A percentile compares a stretch with the other conserved stretches of the same genome.
Conservation (phyloP, 2,329 filamentous ascomycete genomes). For the Neocatenulostroma microsporum region DNA sequence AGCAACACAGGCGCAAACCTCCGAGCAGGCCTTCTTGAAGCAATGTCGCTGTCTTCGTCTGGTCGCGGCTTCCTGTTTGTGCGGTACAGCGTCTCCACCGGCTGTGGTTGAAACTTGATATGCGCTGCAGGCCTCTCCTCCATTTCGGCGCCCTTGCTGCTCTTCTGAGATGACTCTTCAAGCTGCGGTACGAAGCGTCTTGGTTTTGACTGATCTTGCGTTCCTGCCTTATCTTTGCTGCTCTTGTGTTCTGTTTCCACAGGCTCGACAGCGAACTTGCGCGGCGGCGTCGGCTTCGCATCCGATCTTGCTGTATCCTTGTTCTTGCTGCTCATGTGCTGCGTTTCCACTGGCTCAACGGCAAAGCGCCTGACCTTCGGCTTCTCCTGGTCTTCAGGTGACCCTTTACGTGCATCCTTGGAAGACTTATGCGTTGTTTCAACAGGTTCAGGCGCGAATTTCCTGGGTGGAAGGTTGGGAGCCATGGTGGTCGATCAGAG, state of each 20-base stretch:
- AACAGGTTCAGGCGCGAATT: slow-evolving; percentile 10
- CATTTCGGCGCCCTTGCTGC: slow-evolving; percentile 7
- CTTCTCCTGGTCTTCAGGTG: slow-evolving; percentile 18
- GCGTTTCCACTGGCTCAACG: slow-evolving; percentile 66
- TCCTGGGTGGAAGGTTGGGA: slow-evolving; percentile 9
- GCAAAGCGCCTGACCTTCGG: slow-evolving; percentile 46
- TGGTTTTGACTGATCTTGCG: slow-evolving; percentile 13
- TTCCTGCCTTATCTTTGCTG: slow-evolving; percentile 18
- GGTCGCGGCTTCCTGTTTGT: slow-evolving; percentile 17
- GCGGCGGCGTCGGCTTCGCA: slow-evolving; percentile 12
- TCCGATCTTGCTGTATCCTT: slow-evolving; percentile 20
- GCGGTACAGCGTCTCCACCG: slow-evolving; percentile 25
- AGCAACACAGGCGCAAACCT: slow-evolving; percentile 72
- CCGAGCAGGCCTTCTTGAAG: slow-evolving; percentile 27
- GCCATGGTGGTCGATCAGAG: slow-evolving; percentile 10
- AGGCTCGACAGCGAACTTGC: slow-evolving; percentile 7
- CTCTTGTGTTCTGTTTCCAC: slow-evolving; percentile 24
- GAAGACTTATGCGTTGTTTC: slow-evolving; percentile 12
- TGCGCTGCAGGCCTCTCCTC: slow-evolving; percentile 10
- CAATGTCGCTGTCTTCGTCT: slow-evolving; percentile 9
- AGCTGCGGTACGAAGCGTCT: slow-evolving; percentile 67
- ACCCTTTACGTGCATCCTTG: slow-evolving; percentile 28
- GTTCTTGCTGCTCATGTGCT: slow-evolving; percentile 48
- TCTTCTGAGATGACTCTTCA: slow-evolving; percentile 46
- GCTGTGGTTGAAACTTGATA: slow-evolving; percentile 27